Evolutionary conservation across 1,139 yeast species (phyloP).

Genomic region (Yamadazyma pseudoaaseri): DNA sequence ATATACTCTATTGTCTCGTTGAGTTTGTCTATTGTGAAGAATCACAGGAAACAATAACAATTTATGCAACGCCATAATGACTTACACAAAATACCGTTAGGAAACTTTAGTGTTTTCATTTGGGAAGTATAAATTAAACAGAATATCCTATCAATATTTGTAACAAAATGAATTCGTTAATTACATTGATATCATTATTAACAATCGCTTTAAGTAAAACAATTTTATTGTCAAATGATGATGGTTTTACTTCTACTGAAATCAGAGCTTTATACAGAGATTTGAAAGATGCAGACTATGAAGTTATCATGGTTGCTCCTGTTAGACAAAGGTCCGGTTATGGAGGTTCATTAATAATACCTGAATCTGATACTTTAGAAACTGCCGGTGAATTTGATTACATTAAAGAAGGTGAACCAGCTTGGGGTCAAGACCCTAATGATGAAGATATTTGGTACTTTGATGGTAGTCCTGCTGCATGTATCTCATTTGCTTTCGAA

Average conservation of each 20-base stretch:
- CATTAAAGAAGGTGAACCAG: slow-evolving; percentile 37
- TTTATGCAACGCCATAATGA: neutral
- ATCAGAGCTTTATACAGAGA: slow-evolving; percentile 32
- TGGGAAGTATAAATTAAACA: neutral
- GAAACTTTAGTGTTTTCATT: neutral
- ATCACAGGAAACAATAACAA: too few relatives aligned
- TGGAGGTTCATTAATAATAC: slow-evolving; percentile 30
- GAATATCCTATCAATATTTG: neutral
- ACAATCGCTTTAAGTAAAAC: slow-evolving; percentile 16
- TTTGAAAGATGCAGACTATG: slow-evolving; percentile 26
- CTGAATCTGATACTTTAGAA: slow-evolving; percentile 16
- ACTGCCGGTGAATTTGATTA: slow-evolving; percentile 38
- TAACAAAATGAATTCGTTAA: slow-evolving; percentile 7
- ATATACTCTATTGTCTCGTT: too few relatives aligned
- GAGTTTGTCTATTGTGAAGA: too few relatives aligned
- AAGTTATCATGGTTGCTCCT: slow-evolving; percentile 34
- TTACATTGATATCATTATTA: neutral
- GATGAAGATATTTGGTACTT: slow-evolving; percentile 47
- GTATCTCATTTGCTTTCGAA: slow-evolving; percentile 41
- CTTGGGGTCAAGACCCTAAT: slow-evolving; percentile 35
- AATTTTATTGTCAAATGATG: slow-evolving; percentile 33
- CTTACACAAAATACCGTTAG: slow-evolving; percentile 4
- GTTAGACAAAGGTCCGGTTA: slow-evolving; percentile 30
- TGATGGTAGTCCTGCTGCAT: slow-evolving; percentile 45
- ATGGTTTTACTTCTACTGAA: slow-evolving; percentile 31